These are phyloP conservation scores for Colletotrichum sansevieriae DNA, from an alignment of 2,329 filamentous ascomycete species.

Conservation along the genomic window DNA sequence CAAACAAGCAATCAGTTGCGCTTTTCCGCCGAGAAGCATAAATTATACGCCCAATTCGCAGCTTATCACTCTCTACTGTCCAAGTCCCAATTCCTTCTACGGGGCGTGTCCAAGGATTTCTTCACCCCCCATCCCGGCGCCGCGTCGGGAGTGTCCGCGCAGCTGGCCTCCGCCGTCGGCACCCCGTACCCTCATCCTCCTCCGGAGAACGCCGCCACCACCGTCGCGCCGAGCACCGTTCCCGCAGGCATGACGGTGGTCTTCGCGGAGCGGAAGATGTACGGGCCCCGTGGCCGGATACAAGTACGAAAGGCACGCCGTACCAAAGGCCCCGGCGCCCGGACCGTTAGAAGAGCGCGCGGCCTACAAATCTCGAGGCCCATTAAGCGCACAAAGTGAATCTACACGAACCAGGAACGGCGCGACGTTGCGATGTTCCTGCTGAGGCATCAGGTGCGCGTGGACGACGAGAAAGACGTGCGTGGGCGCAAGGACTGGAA, in stretches of 20 bases:
- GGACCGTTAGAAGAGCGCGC: slow-evolving; percentile 13
- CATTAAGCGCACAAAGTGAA: slow-evolving; percentile 8
- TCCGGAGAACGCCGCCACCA: neutral
- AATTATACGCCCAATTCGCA: slow-evolving; percentile 8
- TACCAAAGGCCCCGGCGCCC: slow-evolving; percentile 19
- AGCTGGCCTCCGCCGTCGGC: neutral
- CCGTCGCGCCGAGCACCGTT: neutral
- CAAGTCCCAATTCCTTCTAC: neutral
- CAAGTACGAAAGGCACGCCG: slow-evolving; percentile 26
- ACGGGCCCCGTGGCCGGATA: slow-evolving; percentile 13
- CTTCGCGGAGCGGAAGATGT: slow-evolving; percentile 19
- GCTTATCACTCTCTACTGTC: neutral
- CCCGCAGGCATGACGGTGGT: slow-evolving; percentile 12
- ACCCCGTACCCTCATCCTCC: no score
- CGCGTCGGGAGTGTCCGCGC: neutral
- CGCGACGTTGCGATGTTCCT: slow-evolving; percentile 15
- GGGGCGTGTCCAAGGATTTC: slow-evolving; percentile 8
- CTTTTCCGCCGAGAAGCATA: neutral
- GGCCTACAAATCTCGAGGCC: neutral
- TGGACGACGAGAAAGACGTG: slow-evolving; percentile 2
- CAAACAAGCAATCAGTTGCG: neutral
- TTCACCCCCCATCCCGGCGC: neutral
- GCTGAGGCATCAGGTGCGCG: slow-evolving; percentile 16
- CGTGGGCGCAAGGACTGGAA: slow-evolving; percentile 4
- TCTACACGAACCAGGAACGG: slow-evolving; percentile 14